Evolutionary conservation across 2,329 filamentous ascomycete species (phyloP).

Genomic region (Sarocladiaceae sp.): DNA sequence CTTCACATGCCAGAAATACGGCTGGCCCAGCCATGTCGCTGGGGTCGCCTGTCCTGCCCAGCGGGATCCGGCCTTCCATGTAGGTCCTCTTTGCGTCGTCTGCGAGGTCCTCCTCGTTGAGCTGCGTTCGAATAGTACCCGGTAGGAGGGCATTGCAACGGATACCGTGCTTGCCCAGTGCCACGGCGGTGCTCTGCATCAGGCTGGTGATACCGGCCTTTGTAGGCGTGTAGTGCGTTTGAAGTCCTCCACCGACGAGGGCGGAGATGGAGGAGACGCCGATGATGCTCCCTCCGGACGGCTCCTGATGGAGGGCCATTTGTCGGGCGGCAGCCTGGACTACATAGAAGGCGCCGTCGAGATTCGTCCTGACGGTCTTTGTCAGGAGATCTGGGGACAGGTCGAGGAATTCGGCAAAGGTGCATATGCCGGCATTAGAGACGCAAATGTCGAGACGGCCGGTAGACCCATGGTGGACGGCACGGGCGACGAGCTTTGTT

Average conservation of each 20-base stretch:
- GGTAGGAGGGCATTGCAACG: constrained; percentile 79
- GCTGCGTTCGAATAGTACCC: constrained; percentile 74
- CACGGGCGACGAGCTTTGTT: constrained; percentile 56
- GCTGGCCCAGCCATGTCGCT: constrained; percentile 76
- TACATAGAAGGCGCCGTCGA: constrained; percentile 82
- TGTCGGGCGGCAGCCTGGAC: constrained; percentile 79
- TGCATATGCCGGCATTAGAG: constrained; percentile 82
- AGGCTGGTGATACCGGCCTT: constrained; percentile 76
- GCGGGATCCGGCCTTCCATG: constrained; percentile 75
- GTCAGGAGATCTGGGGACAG: constrained; percentile 64
- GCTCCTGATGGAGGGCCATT: constrained; percentile 59
- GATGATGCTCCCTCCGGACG: constrained; percentile 72
- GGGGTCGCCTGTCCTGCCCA: constrained; percentile 67
- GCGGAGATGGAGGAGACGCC: constrained; percentile 68
- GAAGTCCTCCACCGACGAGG: constrained; percentile 69
- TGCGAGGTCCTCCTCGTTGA: constrained; percentile 77
- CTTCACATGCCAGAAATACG: constrained; percentile 74
- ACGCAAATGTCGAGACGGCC: constrained; percentile 69
- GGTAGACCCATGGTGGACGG: constrained; percentile 41
- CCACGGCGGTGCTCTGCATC: constrained; percentile 78
- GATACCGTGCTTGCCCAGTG: constrained; percentile 68
- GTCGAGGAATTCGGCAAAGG: constrained; percentile 79
- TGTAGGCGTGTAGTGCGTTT: constrained; percentile 83
- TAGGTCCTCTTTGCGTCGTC: constrained; percentile 66
- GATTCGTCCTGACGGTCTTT: constrained; percentile 70